Evolutionary conservation across 768 basidiomycete genomes (phyloP).

Genomic region (Naganishia kalamii): DNA sequence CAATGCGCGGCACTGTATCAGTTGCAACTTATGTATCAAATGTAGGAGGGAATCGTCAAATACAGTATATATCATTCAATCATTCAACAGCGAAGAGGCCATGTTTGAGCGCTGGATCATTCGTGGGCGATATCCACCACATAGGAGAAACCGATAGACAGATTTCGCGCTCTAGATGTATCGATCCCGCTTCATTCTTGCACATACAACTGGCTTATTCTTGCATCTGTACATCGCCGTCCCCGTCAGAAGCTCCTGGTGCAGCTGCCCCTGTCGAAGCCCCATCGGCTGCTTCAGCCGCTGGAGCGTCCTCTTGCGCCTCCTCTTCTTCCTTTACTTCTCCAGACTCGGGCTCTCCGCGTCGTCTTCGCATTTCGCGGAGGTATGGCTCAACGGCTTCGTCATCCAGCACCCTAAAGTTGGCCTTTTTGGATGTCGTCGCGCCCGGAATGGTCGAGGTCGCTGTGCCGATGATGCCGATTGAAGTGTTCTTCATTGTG

Average conservation of each 20-base stretch:
- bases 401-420: constrained; percentile 83
- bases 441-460: constrained; percentile 20
- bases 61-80: too few species aligned
- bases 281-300: constrained; percentile 26
- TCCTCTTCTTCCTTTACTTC: constrained; percentile 28
- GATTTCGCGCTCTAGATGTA: too few species aligned
- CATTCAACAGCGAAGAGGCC: too few species aligned
- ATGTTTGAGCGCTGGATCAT: too few species aligned
- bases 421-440: constrained; percentile 52
- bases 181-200: too few species aligned
- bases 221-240: constrained; percentile 82
- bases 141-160: too few species aligned
- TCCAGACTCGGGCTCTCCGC: constrained; percentile 30
- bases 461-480: constrained; percentile 72
- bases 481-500: constrained; percentile 83
- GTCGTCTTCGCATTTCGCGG: constrained; percentile 65
- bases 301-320: constrained; percentile 19
- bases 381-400: constrained; percentile 68
- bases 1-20: too few species aligned
- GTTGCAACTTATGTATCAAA: too few species aligned
- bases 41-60: too few species aligned
- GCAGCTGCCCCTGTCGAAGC: constrained; percentile 45
- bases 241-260: constrained; percentile 45
- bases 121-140: too few species aligned
- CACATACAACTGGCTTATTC: constrained; percentile 48